These are phyloP conservation scores for Daldinia sp. DNA, from an alignment of 2,329 filamentous ascomycete species.

Conservation along the genomic window DNA sequence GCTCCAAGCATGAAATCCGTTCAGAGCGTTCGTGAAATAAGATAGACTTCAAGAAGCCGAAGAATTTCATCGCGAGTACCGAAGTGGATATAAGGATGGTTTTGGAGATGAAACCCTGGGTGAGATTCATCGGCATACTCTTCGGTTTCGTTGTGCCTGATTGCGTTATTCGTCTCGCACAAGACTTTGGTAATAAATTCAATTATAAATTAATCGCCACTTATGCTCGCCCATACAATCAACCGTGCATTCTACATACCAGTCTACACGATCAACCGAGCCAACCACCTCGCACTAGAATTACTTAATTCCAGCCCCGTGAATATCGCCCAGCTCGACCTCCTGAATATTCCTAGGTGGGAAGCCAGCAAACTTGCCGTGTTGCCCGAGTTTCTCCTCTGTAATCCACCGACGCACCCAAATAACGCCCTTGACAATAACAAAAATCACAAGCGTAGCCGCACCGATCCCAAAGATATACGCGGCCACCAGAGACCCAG, in stretches of 20 bases:
- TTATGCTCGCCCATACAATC: background rate
- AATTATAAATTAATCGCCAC: no score
- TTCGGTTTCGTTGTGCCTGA: no score
- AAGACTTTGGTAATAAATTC: no score
- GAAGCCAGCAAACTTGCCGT: constrained; percentile 39
- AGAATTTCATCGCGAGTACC: no score
- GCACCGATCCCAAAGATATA: constrained; percentile 63
- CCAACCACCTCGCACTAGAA: background rate
- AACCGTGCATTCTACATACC: background rate
- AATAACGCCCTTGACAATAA: constrained; percentile 51
- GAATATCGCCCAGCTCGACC: constrained; percentile 1
- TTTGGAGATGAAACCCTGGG: no score
- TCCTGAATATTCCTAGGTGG: background rate
- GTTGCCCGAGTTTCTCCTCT: constrained; percentile 41
- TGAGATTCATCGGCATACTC: no score
- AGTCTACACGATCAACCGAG: background rate
- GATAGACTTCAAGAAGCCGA: no score
- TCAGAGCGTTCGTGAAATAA: no score
- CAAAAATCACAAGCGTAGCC: constrained; percentile 55
- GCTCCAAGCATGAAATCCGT: no score
- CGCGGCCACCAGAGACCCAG: constrained; percentile 66
- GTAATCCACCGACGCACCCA: constrained; percentile 53
- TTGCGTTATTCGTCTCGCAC: no score
- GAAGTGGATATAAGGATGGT: no score
- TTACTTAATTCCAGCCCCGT: constrained; percentile 6